Evolutionary conservation across 192 early-diverging fungal species (phyloP).

Genomic region (Tieghemiomyces parasiticus): DNA sequence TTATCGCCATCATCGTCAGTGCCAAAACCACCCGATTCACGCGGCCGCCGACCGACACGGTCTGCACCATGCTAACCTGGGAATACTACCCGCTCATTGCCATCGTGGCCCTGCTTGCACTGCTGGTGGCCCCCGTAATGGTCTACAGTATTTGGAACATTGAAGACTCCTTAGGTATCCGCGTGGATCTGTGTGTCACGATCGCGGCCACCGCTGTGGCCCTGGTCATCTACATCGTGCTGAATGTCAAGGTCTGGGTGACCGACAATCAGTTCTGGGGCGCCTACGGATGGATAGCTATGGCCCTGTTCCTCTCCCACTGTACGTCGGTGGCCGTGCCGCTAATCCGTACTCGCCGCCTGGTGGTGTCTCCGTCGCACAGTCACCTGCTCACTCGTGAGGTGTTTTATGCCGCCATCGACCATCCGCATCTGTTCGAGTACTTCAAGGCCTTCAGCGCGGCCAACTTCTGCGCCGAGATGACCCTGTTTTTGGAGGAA

Average conservation of each 20-base stretch:
- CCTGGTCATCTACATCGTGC: conserved; percentile 31
- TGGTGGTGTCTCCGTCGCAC: conserved; percentile 23
- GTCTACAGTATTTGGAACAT: conserved; percentile 31
- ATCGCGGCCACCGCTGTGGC: conserved; percentile 28
- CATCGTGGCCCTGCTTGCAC: conserved; percentile 22
- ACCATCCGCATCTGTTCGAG: conserved; percentile 29
- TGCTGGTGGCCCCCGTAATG: conserved; percentile 26
- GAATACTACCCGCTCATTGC: conserved; percentile 32
- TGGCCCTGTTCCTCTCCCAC: conserved; percentile 31
- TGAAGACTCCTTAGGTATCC: conserved; percentile 28
- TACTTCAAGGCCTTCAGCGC: conserved; percentile 27
- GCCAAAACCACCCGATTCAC: background rate
- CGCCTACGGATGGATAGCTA: conserved; percentile 26
- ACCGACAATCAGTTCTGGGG: conserved; percentile 28
- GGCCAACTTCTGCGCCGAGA: conserved; percentile 29
- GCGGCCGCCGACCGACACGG: background rate
- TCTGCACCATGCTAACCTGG: conserved; percentile 28
- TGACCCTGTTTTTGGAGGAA: conserved; percentile 32
- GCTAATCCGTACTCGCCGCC: conserved; percentile 29
- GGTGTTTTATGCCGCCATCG: conserved; percentile 29
- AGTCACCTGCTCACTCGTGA: conserved; percentile 23
- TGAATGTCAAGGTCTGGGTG: conserved; percentile 25
- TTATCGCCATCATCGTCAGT: background rate
- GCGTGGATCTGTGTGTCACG: conserved; percentile 29
- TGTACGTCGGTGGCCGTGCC: conserved; percentile 28